Conservation (phyloP, 2,329 filamentous ascomycete species). For the Botrytis deweyae region DNA sequence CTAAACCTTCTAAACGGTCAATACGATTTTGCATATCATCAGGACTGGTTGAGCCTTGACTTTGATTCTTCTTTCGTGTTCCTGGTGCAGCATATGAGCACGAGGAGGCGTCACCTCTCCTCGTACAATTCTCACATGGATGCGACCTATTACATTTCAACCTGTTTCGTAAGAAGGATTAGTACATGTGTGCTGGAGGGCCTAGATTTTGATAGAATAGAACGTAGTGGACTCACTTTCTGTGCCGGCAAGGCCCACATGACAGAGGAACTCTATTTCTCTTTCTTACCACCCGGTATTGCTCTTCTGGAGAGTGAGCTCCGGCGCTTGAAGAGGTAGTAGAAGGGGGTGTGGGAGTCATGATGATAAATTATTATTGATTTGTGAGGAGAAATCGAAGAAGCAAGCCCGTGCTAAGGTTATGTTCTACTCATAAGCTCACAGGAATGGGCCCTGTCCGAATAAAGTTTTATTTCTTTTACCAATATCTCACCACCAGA, state of each 20-base stretch:
- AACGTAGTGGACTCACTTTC: slow-evolving; percentile 64
- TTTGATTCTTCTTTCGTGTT: slow-evolving; percentile 70
- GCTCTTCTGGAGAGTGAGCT: slow-evolving; percentile 76
- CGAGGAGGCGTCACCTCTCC: slow-evolving; percentile 75
- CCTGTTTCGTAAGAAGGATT: slow-evolving; percentile 43
- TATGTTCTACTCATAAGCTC: slow-evolving; percentile 24
- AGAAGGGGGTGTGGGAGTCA: slow-evolving; percentile 77
- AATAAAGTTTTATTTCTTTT: slow-evolving; percentile 23
- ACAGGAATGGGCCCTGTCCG: slow-evolving; percentile 26
- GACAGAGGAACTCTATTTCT: slow-evolving; percentile 89
- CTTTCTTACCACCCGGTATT: slow-evolving; percentile 86
- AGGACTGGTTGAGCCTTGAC: slow-evolving; percentile 62
- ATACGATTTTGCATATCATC: slow-evolving; percentile 99
- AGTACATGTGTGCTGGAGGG: slow-evolving; percentile 34
- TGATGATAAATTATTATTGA: slow-evolving; percentile 41
- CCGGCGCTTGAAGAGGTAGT: slow-evolving; percentile 73
- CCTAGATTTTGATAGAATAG: slow-evolving; percentile 24
- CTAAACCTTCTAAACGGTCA: slow-evolving; percentile 87
- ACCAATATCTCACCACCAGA: slow-evolving; percentile 21
- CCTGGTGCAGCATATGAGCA: slow-evolving; percentile 80
- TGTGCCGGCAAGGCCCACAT: slow-evolving; percentile 84
- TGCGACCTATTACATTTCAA: slow-evolving; percentile 91
- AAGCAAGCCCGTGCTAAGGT: slow-evolving; percentile 21
- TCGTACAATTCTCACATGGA: slow-evolving; percentile 93
- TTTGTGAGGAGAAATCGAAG: slow-evolving; percentile 24